These are phyloP conservation scores for Ceratobasidium sp. DNA, from an alignment of 1,284 basidiomycete genomes.

Conservation along the genomic window DNA sequence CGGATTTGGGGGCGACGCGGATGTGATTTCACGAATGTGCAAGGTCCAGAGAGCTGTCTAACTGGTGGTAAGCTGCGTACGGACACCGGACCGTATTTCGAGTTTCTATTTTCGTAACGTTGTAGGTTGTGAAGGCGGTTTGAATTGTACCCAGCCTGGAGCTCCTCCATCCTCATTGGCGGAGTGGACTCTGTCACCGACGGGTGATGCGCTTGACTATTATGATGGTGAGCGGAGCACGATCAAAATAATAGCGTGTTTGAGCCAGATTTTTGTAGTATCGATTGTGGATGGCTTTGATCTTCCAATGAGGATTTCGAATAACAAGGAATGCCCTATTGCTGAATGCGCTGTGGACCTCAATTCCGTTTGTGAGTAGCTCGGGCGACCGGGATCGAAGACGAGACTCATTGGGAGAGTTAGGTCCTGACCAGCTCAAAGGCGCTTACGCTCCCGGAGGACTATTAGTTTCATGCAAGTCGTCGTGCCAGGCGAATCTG, in stretches of 20 bases:
- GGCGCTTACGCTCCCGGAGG: neutral
- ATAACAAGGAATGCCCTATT: conserved; percentile 43
- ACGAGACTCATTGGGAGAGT: neutral
- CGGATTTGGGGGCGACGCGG: conserved; percentile 61
- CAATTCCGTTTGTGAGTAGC: conserved; percentile 12
- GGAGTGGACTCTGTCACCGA: conserved; percentile 43
- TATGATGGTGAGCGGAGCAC: conserved; percentile 44
- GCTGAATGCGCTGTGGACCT: conserved; percentile 45
- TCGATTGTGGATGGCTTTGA: conserved; percentile 50
- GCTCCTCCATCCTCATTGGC: conserved; percentile 66
- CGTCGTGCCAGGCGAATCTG: conserved; percentile 44
- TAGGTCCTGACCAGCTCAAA: conserved; percentile 42
- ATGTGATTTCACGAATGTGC: conserved; percentile 61
- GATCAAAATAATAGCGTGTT: neutral
- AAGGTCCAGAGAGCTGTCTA: conserved; percentile 64
- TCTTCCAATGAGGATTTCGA: conserved; percentile 48
- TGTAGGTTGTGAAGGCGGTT: conserved; percentile 58
- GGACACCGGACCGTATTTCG: neutral
- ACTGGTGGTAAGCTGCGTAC: conserved; percentile 54
- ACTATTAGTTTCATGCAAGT: conserved; percentile 42
- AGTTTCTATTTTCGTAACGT: conserved; percentile 5
- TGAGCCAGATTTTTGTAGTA: conserved; percentile 31
- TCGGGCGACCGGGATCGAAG: neutral
- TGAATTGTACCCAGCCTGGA: conserved; percentile 63
- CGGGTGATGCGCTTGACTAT: conserved; percentile 53